Percentiles rank a stretch among this genome's conserved stretches.
phyloP scores from a whole-genome alignment of 495 filamentous ascomycete species.

The Penicillium soppii region DNA sequence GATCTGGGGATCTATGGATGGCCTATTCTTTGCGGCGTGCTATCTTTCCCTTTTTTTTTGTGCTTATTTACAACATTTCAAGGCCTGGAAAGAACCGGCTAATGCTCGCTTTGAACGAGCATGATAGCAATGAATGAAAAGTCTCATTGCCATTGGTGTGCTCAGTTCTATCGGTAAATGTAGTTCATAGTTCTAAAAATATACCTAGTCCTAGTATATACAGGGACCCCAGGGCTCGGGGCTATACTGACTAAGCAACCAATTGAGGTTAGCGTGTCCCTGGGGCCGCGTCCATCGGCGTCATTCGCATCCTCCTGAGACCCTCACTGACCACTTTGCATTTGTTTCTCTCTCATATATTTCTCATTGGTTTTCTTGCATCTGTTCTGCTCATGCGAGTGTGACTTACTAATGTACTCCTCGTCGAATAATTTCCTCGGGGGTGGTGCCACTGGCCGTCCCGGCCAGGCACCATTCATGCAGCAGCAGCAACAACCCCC shows the following conservation, averaged over 20 bases:
- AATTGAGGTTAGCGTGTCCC: constrained; percentile 21
- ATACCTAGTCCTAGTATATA: background rate
- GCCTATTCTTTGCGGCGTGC: background rate
- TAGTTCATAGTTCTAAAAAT: constrained; percentile 4
- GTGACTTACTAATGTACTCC: constrained; percentile 69
- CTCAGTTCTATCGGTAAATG: background rate
- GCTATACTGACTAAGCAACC: constrained; percentile 21
- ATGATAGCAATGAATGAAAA: constrained; percentile 7
- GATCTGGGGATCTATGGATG: background rate
- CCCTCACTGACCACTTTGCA: constrained; percentile 14
- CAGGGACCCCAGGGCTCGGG: background rate
- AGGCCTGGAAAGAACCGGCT: constrained; percentile 8
- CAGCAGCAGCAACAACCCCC: constrained; percentile 48
- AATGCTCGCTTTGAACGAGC: constrained; percentile 1
- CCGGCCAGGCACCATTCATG: constrained; percentile 57
- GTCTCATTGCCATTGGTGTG: background rate
- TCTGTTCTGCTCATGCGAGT: constrained; percentile 30
- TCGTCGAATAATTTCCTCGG: constrained; percentile 83
- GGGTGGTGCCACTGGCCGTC: constrained; percentile 70
- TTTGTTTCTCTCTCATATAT: constrained; percentile 22
- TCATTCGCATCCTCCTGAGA: constrained; percentile 34
- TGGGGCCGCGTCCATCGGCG: constrained; percentile 27
- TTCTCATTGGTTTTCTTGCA: constrained; percentile 17
- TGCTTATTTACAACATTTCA: background rate
- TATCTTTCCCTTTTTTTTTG: constrained; percentile 3